phyloP scores from a whole-genome alignment of 2,329 filamentous ascomycete genomes.

The Aspergillus novofumigatus region DNA sequence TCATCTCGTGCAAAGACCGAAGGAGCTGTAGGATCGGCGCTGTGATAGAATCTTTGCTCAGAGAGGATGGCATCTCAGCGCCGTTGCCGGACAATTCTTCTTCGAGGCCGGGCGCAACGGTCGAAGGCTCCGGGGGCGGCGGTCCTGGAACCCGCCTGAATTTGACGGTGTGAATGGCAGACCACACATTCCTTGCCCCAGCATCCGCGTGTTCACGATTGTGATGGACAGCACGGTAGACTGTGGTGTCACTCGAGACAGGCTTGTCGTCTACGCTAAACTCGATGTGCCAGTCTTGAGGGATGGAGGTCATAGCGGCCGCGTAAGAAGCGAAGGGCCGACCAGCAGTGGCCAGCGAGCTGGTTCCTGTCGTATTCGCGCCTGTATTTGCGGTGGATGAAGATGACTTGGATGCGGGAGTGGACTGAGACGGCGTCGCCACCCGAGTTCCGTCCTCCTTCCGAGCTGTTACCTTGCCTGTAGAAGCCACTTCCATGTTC shows the following conservation, averaged over 20 bases:
- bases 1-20: slow-evolving; percentile 86
- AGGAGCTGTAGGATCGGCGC: slow-evolving; percentile 83
- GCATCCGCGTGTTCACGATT: slow-evolving; percentile 57
- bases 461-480: slow-evolving; percentile 82
- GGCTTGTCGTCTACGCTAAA: slow-evolving; percentile 83
- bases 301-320: slow-evolving; percentile 71
- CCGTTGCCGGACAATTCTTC: slow-evolving; percentile 45
- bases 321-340: slow-evolving; percentile 73
- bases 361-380: slow-evolving; percentile 19
- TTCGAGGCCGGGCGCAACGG: slow-evolving; percentile 51
- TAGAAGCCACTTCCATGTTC: slow-evolving; percentile 81
- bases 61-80: slow-evolving; percentile 67
- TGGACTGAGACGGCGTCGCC: slow-evolving; percentile 68
- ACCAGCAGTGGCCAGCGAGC: slow-evolving; percentile 49
- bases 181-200: slow-evolving; percentile 77
- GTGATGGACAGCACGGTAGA: slow-evolving; percentile 89
- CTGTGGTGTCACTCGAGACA: slow-evolving; percentile 86
- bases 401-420: slow-evolving; percentile 44
- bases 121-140: slow-evolving; percentile 66
- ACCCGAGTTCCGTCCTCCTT: slow-evolving; percentile 89
- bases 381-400: slow-evolving; percentile 25
- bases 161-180: slow-evolving; percentile 82
- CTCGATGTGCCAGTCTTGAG: slow-evolving; percentile 96
- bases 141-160: slow-evolving; percentile 84
- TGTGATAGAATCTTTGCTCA: slow-evolving; percentile 78